Evolutionary conservation across 1,284 basidiomycete species (phyloP).

Genomic region (Heterobasidion occidentale): DNA sequence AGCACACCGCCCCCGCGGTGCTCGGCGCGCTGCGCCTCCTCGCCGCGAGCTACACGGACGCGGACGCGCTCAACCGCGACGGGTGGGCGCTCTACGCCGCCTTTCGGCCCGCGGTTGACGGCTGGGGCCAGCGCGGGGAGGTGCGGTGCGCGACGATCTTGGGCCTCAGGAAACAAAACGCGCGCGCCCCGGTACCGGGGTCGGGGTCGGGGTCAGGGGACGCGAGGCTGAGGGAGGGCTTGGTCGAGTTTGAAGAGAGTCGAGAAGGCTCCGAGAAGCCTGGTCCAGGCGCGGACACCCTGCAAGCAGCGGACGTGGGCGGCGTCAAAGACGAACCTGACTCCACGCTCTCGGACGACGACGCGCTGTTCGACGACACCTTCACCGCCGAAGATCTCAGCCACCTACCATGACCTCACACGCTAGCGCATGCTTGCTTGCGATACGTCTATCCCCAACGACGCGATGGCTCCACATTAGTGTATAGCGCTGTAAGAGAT

Average conservation of each 20-base stretch:
- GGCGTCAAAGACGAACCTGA: neutral
- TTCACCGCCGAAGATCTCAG: slow-evolving; percentile 27
- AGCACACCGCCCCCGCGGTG: slow-evolving; percentile 67
- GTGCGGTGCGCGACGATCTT: slow-evolving; percentile 58
- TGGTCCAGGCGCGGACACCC: neutral
- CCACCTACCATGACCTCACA: slow-evolving; percentile 5
- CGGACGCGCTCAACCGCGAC: slow-evolving; percentile 47
- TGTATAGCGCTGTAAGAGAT: neutral
- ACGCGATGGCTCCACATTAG: slow-evolving; percentile 8
- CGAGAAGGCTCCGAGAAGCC: neutral
- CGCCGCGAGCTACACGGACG: slow-evolving; percentile 60
- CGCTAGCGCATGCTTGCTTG: slow-evolving; percentile 1
- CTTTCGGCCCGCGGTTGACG: slow-evolving; percentile 64
- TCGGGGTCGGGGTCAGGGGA: too few relatives aligned
- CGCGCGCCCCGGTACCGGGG: too few relatives aligned
- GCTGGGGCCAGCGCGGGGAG: slow-evolving; percentile 70
- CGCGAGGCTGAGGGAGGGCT: neutral
- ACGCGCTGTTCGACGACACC: slow-evolving; percentile 32
- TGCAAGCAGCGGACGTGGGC: neutral
- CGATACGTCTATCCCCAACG: too few relatives aligned
- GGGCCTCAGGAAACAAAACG: slow-evolving; percentile 34
- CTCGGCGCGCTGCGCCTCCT: slow-evolving; percentile 79
- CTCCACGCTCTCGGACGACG: slow-evolving; percentile 26
- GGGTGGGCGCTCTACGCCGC: slow-evolving; percentile 73
- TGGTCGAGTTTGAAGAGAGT: slow-evolving; percentile 2